Evolutionary conservation across 352 stramenopile genomes (phyloP).

Genomic region (Blastocystis sp.): DNA sequence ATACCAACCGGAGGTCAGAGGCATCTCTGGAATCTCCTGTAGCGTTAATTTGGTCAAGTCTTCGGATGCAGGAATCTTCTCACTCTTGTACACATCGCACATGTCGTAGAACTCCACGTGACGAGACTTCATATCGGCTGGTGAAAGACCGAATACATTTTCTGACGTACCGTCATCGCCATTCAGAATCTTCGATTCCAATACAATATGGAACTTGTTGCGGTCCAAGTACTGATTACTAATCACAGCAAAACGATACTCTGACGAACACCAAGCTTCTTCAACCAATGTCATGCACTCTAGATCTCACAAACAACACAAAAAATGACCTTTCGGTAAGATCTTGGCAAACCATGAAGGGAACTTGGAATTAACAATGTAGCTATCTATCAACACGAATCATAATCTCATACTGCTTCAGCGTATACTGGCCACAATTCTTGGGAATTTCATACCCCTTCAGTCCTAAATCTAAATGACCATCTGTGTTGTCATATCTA

Average conservation of each 20-base stretch:
- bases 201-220: slow-evolving; percentile 54
- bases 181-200: slow-evolving; percentile 56
- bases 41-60: slow-evolving; percentile 12
- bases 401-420: slow-evolving; percentile 8
- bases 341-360: neutral
- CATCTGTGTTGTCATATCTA: slow-evolving; percentile 53
- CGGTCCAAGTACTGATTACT: slow-evolving; percentile 23
- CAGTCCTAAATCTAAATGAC: neutral
- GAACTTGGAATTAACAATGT: slow-evolving; percentile 43
- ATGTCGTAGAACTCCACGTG: slow-evolving; percentile 59
- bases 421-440: slow-evolving; percentile 57
- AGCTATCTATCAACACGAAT: neutral
- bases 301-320: slow-evolving; percentile 1
- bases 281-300: slow-evolving; percentile 48
- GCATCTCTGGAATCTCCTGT: neutral
- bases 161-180: slow-evolving; percentile 32
- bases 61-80: slow-evolving; percentile 28
- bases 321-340: neutral
- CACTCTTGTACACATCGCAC: slow-evolving; percentile 56
- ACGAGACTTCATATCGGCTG: slow-evolving; percentile 25
- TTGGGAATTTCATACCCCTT: slow-evolving; percentile 46
- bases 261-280: slow-evolving; percentile 38
- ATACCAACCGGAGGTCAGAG: slow-evolving; percentile 26
- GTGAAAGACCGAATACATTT: slow-evolving; percentile 52
- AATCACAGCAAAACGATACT: slow-evolving; percentile 38